Base-by-base conservation (phyloP, 2,329 filamentous ascomycete species). In the Xylogone sp. region DNA sequence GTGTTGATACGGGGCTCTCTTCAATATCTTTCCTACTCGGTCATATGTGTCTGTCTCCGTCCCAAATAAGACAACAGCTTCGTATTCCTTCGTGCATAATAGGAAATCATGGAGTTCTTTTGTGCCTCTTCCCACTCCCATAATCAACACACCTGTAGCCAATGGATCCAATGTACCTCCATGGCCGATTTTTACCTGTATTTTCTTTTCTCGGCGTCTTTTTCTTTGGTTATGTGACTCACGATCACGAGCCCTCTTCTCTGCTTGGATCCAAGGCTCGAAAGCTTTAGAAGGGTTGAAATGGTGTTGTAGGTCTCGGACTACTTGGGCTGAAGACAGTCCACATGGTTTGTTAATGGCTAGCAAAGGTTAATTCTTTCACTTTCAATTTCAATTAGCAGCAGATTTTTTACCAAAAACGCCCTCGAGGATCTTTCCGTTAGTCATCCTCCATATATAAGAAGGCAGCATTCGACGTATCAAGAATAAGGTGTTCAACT, bases 21-120 rank as follows among this genome's bases (percentile, higher is more conserved):
- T 83, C 42, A 97, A 80, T 42, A 97, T 76, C 68, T 94, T 93
- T 19, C 94, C 94, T 7, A 88, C 80, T 13, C 84, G 78, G 67
- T 99, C 94, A 69, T 97, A 97, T 16, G 87, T 91, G 69, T 97
- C 94, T 44, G 93, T 97, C 62, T 87, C 90, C 8, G 89, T 90
- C 52, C 94, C 94, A 64, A 99, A 97, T 3, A 97, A 72, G 0
- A 97, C 82, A 3, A 91, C 81, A 0, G 90, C 85, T 70, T 97
- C 93, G 70, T 99, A 99, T 1, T 84, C 87, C 75, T 99, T 99
- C 45, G 88, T 95, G 75, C 94, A 97, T 50, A 82, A 78, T 43
- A 97, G 77, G 68, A 97, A 97, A 31, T 83, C 75, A 42, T 81
- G 75, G 1, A 99, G 79, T 13, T 80, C 75, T 70, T 97, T 99